Conservation (phyloP, 306 rosid genomes). For the Potentilla sterilis region DNA sequence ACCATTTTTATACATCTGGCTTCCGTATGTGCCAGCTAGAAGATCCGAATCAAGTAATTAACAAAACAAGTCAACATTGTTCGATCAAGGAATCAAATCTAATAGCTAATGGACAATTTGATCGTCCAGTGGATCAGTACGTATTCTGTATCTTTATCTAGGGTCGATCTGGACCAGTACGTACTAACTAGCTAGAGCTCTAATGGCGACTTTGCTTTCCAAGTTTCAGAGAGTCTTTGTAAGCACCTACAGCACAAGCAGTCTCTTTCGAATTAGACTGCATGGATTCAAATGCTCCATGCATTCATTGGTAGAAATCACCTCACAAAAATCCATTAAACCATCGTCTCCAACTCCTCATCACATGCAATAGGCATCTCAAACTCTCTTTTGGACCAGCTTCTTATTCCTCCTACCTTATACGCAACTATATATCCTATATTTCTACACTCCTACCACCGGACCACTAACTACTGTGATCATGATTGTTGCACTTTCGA, state of each 20-base stretch:
- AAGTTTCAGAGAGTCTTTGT: neutral
- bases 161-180: no score
- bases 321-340: neutral
- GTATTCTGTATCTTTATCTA: no score
- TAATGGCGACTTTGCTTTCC: neutral
- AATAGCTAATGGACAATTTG: neutral
- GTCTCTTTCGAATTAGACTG: neutral
- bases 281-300: neutral
- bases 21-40: no score
- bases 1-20: no score
- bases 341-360: conserved; percentile 10
- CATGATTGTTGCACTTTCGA: neutral
- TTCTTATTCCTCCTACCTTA: neutral
- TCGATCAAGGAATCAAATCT: neutral
- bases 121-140: no score
- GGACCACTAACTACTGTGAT: neutral
- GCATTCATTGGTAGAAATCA: conserved; percentile 3
- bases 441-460: neutral
- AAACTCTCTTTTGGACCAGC: neutral
- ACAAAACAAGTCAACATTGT: no score
- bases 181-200: no score
- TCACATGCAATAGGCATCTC: neutral
- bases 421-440: neutral
- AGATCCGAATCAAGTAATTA: no score
- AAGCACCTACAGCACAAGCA: neutral